Base-by-base conservation (phyloP, 2,329 filamentous ascomycete genomes). In the Monilinia aucupariae region DNA sequence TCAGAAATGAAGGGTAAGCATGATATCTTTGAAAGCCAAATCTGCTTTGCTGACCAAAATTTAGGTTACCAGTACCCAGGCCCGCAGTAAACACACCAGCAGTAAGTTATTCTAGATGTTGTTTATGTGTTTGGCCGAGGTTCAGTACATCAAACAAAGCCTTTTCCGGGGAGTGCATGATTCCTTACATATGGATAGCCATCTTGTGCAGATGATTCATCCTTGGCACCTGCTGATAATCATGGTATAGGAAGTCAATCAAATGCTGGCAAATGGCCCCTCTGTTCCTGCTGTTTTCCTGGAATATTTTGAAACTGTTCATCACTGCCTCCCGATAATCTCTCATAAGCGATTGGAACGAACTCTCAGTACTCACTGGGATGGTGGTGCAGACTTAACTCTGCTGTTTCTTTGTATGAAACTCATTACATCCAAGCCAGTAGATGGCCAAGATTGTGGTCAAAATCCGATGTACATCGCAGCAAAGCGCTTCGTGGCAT, bases 371-470 rank as follows among this genome's bases (percentile, higher is more conserved):
- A 76, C 77, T 59, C 74, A 76, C 5, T 76, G 76, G 70, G 77
- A 80, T 64, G 75, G 74, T 50, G 78, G 78, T 20, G 74, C 78
- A 2, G 79, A 81, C 65, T 71, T 80, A 25, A 78, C 78, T 45
- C 71, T 81, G 43, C 72, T 81, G 17, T 79, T 80, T 64, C 70
- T 82, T 37, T 75, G 76, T n/a, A 81, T 81, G 78, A 79, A 78
- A 68, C 75, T 82, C 17, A 72, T 78, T 30, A 76, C 71, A 25
- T 75, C 73, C 30, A 71, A 71, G 41, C 73, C 76, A 4, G 68
- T 70, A 25, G 74, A 76, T 54, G 75, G 73, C n/a, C 68, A 75
- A 13, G 69, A 73, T 37, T 66, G 69, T 49, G 67, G 71, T n/a
- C 75, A 77, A 41, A 75, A 73, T 22, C 74, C 73, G 47, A 68